phyloP scores from a whole-genome alignment of 129 eudicot genomes.

The Mikania micrantha region DNA sequence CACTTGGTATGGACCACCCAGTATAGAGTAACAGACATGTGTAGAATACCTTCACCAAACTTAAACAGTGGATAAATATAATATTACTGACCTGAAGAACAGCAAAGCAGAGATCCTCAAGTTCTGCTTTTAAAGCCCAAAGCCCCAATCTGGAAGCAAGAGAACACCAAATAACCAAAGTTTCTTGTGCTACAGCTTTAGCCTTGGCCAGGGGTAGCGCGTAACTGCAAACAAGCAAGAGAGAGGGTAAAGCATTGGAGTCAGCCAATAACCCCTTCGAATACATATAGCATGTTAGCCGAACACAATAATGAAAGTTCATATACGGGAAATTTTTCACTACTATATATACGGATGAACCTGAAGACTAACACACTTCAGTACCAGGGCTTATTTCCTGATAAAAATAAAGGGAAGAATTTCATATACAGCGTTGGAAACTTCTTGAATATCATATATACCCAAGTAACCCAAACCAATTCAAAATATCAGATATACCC shows the following conservation, averaged over 20 bases:
- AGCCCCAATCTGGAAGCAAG: slow-evolving; percentile 95
- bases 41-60: neutral
- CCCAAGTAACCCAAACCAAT: too few relatives aligned
- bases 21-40: neutral
- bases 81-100: slow-evolving; percentile 65
- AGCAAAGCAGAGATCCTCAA: slow-evolving; percentile 96
- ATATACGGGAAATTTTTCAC: neutral
- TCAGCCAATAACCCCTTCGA: too few relatives aligned
- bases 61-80: neutral
- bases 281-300: neutral
- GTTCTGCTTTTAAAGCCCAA: slow-evolving; percentile 96
- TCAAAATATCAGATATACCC: too few relatives aligned
- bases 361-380: neutral
- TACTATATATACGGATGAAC: neutral
- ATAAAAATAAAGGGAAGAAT: neutral
- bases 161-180: slow-evolving; percentile 93
- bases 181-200: slow-evolving; percentile 95
- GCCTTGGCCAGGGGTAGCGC: slow-evolving; percentile 84
- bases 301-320: neutral
- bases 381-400: neutral
- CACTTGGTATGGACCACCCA: neutral
- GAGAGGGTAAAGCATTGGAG: neutral
- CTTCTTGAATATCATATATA: too few relatives aligned
- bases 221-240: slow-evolving; percentile 45
- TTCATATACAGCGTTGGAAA: too few relatives aligned